Conservation (phyloP, 179 eudicot genomes). For the Silene vulgaris region DNA sequence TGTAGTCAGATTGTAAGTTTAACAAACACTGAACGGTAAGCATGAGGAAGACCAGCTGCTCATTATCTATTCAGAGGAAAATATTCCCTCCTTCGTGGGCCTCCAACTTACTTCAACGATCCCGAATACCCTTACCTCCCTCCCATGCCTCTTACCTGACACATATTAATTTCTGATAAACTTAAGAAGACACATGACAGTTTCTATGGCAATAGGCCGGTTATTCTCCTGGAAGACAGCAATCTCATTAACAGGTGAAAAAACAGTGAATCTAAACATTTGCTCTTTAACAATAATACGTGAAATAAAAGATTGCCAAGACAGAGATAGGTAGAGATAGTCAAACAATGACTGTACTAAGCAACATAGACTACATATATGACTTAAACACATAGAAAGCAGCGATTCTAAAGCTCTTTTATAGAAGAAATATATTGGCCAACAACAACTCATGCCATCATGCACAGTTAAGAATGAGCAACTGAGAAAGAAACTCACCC, state of each 20-base stretch:
- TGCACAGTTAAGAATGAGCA: neutral
- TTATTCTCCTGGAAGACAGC: neutral
- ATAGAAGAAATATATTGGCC: neutral
- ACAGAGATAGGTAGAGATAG: neutral
- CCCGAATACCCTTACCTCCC: no score
- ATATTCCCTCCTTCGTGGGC: no score
- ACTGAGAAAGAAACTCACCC: slow-evolving; percentile 51
- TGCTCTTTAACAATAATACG: neutral
- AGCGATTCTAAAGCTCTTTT: neutral
- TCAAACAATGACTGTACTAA: neutral
- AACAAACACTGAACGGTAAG: no score
- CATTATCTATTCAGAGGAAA: no score
- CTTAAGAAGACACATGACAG: no score
- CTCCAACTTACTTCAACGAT: no score
- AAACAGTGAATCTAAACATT: neutral
- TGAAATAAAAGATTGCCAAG: neutral
- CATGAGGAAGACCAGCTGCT: no score
- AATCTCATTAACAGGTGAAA: neutral
- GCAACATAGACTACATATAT: neutral
- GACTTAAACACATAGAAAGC: neutral
- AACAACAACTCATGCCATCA: neutral
- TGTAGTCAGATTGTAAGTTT: no score
- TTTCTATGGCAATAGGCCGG: neutral
- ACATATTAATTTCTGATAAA: no score
- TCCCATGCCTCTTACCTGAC: no score